Evolutionary conservation across 2,329 filamentous ascomycete genomes (phyloP), one percentile per base, ranked within the genome.

Genomic region (Lecanicillium sp.): DNA sequence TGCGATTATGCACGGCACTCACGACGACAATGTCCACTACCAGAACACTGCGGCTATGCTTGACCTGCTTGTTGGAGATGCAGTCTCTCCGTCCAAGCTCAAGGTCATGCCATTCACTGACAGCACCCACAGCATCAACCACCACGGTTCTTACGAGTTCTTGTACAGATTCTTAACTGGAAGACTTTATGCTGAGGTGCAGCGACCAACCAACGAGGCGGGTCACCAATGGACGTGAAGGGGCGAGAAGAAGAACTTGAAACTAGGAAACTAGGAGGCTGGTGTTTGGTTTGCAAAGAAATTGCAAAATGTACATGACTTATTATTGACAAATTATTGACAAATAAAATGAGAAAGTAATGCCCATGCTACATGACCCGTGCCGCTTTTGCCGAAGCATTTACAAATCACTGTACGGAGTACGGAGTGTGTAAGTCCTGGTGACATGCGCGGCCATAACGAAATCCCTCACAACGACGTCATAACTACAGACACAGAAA

Each of bases 21-120:
- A 78, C 1, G 80, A 85, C 45, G 80, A 84, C 48, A 85, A 85
- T 37, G 80, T 84, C 12, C 80, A 85, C 51, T 83, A 80, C 52
- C 79, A 84, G 58, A 75, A 85, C 44, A 51, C 71, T 0, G 79
- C 78, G 0, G 76, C 71, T 1, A 55, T 85, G 25, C 59, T 78
- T 0, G 78, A 85, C 48, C 54, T 78, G 16, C 57, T 85, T 0
- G 73, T 83, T 22, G 68, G 70, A 0, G 69, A 59, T 0, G 71
- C 71, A 0, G 75, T 84, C 1, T 67, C 70, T 1, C 75, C 78
- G 0, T 62, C 70, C 41, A 77, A 80, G 63, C 65, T 84, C 65
- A 67, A 75, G 51, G 72, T 75, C 58, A 70, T 78, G 42, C 73
- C 70, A 15, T 84, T 82, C 44, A 82, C 79, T 0, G 80, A 84